Evolutionary conservation across 495 filamentous ascomycete genomes (phyloP).

Genomic region (Xylaria palmicola): DNA sequence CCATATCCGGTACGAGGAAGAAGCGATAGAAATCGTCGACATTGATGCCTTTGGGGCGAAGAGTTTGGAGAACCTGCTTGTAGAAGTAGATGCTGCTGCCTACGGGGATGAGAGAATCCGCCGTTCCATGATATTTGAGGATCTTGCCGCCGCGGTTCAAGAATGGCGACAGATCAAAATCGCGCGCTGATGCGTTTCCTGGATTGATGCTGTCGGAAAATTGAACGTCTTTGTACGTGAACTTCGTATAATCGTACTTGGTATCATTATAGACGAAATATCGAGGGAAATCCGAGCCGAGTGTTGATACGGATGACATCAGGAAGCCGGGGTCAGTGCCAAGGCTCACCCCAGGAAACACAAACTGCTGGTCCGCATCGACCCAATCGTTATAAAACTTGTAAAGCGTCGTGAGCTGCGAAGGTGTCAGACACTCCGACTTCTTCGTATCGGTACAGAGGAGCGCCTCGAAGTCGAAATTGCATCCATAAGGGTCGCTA

Average conservation of each 20-base stretch:
- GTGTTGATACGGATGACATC: constrained; percentile 13
- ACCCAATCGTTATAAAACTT: constrained; percentile 54
- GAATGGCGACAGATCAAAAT: constrained; percentile 50
- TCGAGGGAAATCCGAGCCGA: constrained; percentile 38
- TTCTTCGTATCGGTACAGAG: constrained; percentile 47
- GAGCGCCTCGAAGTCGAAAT: constrained; percentile 52
- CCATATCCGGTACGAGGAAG: constrained; percentile 49
- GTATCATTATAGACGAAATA: constrained; percentile 45
- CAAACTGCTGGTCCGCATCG: constrained; percentile 30
- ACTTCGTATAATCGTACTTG: constrained; percentile 39
- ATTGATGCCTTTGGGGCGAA: constrained; percentile 26
- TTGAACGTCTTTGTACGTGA: constrained; percentile 30
- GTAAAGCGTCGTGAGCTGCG: constrained; percentile 55
- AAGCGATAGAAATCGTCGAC: constrained; percentile 40
- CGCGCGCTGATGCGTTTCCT: constrained; percentile 38
- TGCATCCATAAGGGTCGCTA: constrained; percentile 58
- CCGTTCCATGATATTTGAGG: constrained; percentile 54
- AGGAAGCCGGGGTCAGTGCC: constrained; percentile 21
- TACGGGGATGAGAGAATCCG: constrained; percentile 51
- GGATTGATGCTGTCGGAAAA: constrained; percentile 36
- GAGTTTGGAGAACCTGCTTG: constrained; percentile 26
- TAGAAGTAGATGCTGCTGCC: constrained; percentile 44
- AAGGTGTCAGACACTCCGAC: constrained; percentile 51
- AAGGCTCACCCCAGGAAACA: constrained; percentile 23
- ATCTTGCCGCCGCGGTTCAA: constrained; percentile 51